Evolutionary conservation across 768 basidiomycete genomes (phyloP).

Genomic region (Polyporus arcularius): DNA sequence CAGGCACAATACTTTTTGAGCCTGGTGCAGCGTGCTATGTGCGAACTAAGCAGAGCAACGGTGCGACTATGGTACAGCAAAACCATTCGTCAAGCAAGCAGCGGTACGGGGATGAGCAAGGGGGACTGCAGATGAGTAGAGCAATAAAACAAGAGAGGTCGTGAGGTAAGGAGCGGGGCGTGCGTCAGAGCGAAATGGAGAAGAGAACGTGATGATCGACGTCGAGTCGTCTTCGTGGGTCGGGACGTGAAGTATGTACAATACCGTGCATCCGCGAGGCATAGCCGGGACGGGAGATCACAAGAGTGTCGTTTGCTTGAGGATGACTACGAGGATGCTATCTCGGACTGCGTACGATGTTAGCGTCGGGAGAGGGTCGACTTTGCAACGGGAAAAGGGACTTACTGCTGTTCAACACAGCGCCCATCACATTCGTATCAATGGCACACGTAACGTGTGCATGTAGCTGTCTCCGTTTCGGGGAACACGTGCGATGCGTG

Average conservation of each 20-base stretch:
- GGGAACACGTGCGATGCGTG: constrained; percentile 48
- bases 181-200: not conserved
- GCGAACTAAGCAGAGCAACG: no score
- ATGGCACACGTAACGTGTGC: constrained; percentile 57
- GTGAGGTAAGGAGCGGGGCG: not conserved
- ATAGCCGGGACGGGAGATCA: not conserved
- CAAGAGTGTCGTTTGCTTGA: constrained; percentile 18
- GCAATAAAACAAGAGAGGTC: constrained; percentile 11
- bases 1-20: no score
- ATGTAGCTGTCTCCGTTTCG: constrained; percentile 47
- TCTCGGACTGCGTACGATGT: constrained; percentile 27
- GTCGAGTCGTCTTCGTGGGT: not conserved
- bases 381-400: not conserved
- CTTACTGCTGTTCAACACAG: constrained; percentile 52
- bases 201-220: not conserved
- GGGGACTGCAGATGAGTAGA: constrained; percentile 8
- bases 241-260: not conserved
- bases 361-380: not conserved
- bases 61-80: not conserved
- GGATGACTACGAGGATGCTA: constrained; percentile 23
- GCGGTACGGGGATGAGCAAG: not conserved
- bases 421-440: constrained; percentile 45
- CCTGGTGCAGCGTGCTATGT: no score
- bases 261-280: not conserved
- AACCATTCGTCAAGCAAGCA: not conserved